Evolutionary conservation across 1,284 basidiomycete genomes (phyloP), one percentile per base, ranked within the genome.

Genomic region (Leucoagaricus sp.): DNA sequence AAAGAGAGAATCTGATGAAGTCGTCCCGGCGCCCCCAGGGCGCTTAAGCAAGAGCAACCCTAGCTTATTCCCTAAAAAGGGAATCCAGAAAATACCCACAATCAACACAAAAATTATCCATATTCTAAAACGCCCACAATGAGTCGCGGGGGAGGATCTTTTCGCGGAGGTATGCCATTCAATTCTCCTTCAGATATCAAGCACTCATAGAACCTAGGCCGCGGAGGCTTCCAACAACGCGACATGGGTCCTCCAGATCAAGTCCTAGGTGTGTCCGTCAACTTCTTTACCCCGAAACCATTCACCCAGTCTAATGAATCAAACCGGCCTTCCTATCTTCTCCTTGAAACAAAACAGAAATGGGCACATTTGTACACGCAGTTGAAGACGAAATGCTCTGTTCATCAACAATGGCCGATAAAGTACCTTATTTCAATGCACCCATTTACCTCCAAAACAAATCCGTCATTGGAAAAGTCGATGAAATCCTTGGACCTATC

Each of bases 341-440:
- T 51, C 34, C 29, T 33, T 26, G 33, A 26, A 23, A 45, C 29
- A n/a, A n/a, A n/a, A n/a, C 54, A 94, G 92, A 94, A 77, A 87
- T 95, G 76, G 94, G 96, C 58, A 79, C 87, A 1, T 96, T 96
- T 72, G 71, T 94, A 28, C 95, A 99, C 72, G 92, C 96, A 19
- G 96, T 98, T 48, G 97, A 99, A 78, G 93, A 94, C 61, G 96
- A 99, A 73, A 98, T 99, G 96, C 80, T 99, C 56, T 99, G 97
- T 75, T 80, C 88, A 9, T 94, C 94, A 10, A 77, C 87, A 34
- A 85, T 94, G 70, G 77, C 87, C 1, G 87, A 94, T 74, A 96
- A 93, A 79, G 93, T 99, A 13, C 97, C 97, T 0, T 97, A 97
- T 77, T 99, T 99, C 82, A 99, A 99, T 73, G 96, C 97, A 0